Evolutionary conservation across 495 filamentous ascomycete species (phyloP).

Genomic region (Alectoria sarmentosa): DNA sequence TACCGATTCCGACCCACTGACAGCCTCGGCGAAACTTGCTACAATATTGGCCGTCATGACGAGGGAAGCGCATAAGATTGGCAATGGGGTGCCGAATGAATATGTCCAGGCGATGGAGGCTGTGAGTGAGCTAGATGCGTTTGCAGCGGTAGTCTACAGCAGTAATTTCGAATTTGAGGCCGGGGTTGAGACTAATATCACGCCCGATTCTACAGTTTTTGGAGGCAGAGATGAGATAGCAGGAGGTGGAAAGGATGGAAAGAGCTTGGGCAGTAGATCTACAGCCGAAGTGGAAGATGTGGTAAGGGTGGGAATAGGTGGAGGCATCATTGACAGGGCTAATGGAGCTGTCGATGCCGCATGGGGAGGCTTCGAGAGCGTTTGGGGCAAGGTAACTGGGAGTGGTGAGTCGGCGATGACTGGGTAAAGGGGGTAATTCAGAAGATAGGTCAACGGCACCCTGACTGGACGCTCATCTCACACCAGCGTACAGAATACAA

Average conservation of each 20-base stretch:
- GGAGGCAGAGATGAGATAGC: slow-evolving; percentile 8
- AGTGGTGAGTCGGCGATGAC: slow-evolving; percentile 5
- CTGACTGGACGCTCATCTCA: not conserved
- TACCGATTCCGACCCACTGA: slow-evolving; percentile 8
- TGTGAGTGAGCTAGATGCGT: slow-evolving; percentile 83
- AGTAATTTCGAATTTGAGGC: slow-evolving; percentile 77
- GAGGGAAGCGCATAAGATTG: slow-evolving; percentile 83
- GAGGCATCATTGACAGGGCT: slow-evolving; percentile 13
- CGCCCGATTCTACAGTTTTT: slow-evolving; percentile 27
- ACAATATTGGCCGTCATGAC: slow-evolving; percentile 81
- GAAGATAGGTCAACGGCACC: not conserved
- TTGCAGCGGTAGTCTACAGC: slow-evolving; percentile 89
- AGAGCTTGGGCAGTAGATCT: slow-evolving; percentile 3
- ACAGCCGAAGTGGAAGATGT: slow-evolving; percentile 10
- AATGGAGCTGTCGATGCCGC: slow-evolving; percentile 17
- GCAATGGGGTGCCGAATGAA: slow-evolving; percentile 77
- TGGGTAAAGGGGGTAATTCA: not conserved
- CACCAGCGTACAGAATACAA: not conserved
- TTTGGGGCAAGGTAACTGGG: slow-evolving; percentile 55
- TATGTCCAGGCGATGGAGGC: slow-evolving; percentile 78
- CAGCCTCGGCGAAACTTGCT: slow-evolving; percentile 66
- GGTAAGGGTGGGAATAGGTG: slow-evolving; percentile 16
- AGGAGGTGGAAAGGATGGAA: slow-evolving; percentile 15
- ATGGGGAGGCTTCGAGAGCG: slow-evolving; percentile 48
- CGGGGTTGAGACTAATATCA: slow-evolving; percentile 30